Percentiles rank a stretch among this genome's conserved stretches.
Evolutionary conservation across 2,329 filamentous ascomycete genomes (phyloP).

Genomic region (Cladosporium sp.): DNA sequence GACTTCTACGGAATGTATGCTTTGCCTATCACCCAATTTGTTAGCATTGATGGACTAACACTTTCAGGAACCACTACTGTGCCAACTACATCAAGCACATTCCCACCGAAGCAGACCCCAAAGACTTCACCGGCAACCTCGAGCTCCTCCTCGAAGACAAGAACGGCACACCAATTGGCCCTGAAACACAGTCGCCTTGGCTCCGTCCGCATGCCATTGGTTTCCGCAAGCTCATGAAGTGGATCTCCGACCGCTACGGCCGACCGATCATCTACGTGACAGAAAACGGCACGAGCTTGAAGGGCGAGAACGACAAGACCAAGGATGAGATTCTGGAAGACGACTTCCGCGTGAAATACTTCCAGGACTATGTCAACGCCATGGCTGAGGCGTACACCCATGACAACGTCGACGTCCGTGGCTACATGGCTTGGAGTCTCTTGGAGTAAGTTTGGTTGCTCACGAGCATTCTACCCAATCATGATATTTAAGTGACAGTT

Average conservation of each 20-base stretch:
- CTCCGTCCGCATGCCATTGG: slow-evolving; percentile 73
- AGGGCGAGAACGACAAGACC: slow-evolving; percentile 76
- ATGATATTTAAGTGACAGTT: background rate
- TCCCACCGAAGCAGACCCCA: slow-evolving; percentile 55
- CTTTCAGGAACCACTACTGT: slow-evolving; percentile 73
- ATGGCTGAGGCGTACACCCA: slow-evolving; percentile 70
- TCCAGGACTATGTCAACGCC: slow-evolving; percentile 72
- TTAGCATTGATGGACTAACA: background rate
- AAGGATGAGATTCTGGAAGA: slow-evolving; percentile 74
- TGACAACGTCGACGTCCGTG: slow-evolving; percentile 76
- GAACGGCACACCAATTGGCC: slow-evolving; percentile 71
- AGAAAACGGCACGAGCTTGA: slow-evolving; percentile 83
- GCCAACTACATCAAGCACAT: slow-evolving; percentile 79
- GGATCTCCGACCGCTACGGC: slow-evolving; percentile 76
- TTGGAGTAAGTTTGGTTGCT: slow-evolving; percentile 63
- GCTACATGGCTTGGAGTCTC: slow-evolving; percentile 84
- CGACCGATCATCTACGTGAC: slow-evolving; percentile 82
- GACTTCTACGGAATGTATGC: slow-evolving; percentile 82
- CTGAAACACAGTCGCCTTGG: slow-evolving; percentile 82
- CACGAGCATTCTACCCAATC: background rate
- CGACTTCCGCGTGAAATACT: slow-evolving; percentile 80
- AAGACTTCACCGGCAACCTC: slow-evolving; percentile 75
- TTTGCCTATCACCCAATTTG: background rate
- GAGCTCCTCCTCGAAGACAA: slow-evolving; percentile 70
- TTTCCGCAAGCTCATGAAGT: slow-evolving; percentile 75